Conservation (phyloP, 805 yeast genomes). For the Candida ipomoeae region DNA sequence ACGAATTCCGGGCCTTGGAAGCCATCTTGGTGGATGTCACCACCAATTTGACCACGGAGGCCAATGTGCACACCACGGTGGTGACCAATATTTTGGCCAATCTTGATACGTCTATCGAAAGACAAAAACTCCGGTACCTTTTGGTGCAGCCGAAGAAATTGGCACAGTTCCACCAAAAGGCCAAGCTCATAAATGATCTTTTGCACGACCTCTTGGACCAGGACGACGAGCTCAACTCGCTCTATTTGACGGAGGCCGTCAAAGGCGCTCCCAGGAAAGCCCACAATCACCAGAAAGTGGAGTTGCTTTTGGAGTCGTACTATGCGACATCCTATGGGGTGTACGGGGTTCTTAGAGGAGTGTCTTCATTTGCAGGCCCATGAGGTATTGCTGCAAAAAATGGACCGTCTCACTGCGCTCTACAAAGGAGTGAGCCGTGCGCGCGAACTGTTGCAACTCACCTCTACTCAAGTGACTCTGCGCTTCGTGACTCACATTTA, state of each 20-base stretch:
- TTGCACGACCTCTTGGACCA: conserved; percentile 81
- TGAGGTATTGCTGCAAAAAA: no score
- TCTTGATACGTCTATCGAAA: conserved; percentile 76
- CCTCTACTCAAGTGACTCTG: no score
- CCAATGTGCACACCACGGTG: conserved; percentile 77
- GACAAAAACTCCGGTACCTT: conserved; percentile 71
- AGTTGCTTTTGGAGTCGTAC: conserved; percentile 84
- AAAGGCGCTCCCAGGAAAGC: conserved; percentile 44
- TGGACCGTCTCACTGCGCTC: no score
- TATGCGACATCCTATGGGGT: conserved; percentile 88
- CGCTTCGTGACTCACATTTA: no score
- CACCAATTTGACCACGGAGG: conserved; percentile 74
- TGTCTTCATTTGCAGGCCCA: no score
- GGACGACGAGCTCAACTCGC: conserved; percentile 80
- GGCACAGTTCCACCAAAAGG: conserved; percentile 79
- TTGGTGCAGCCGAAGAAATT: conserved; percentile 82
- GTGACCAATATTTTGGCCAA: conserved; percentile 70
- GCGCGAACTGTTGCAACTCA: no score
- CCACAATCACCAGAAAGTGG: conserved; percentile 81
- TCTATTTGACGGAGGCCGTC: conserved; percentile 66
- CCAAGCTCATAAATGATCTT: conserved; percentile 73
- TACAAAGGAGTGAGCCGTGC: no score
- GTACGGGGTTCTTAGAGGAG: no score
- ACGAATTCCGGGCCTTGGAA: conserved; percentile 88
- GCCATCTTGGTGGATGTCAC: conserved; percentile 78